Percentiles rank a stretch among this genome's conserved stretches.
These are phyloP conservation scores for Ceratobasidium sp. DNA, from an alignment of 1,284 basidiomycete species.

Conservation along the genomic window DNA sequence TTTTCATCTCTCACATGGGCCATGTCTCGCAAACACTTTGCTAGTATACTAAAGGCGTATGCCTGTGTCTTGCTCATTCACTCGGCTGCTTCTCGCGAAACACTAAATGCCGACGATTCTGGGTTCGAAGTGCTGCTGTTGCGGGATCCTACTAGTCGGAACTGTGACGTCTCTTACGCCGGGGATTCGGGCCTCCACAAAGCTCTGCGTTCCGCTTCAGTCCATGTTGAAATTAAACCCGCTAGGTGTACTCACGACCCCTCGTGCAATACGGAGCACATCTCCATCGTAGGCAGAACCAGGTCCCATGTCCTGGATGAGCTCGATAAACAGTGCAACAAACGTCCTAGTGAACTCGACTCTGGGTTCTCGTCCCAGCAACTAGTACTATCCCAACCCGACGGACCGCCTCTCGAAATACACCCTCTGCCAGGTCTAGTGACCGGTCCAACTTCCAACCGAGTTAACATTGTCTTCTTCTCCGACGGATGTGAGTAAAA, in stretches of 20 bases:
- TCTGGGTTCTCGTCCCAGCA: neutral
- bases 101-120: neutral
- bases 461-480: slow-evolving; percentile 81
- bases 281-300: neutral
- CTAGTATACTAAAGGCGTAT: neutral
- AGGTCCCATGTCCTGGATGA: neutral
- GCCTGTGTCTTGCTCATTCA: neutral
- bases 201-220: neutral
- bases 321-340: neutral
- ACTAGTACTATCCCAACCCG: neutral
- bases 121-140: neutral
- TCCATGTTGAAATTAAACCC: neutral
- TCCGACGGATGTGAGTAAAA: slow-evolving; percentile 75
- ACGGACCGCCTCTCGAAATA: slow-evolving; percentile 59
- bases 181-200: neutral
- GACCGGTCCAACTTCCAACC: slow-evolving; percentile 67
- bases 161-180: neutral
- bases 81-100: neutral
- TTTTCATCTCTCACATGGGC: neutral
- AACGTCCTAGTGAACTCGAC: neutral
- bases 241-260: neutral
- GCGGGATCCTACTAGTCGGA: neutral
- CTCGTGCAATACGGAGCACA: neutral
- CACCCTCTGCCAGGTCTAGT: slow-evolving; percentile 57
- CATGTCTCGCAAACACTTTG: neutral